These are phyloP conservation scores for Pisolithus orientalis DNA, from an alignment of 768 basidiomycete genomes.

Conservation along the genomic window DNA sequence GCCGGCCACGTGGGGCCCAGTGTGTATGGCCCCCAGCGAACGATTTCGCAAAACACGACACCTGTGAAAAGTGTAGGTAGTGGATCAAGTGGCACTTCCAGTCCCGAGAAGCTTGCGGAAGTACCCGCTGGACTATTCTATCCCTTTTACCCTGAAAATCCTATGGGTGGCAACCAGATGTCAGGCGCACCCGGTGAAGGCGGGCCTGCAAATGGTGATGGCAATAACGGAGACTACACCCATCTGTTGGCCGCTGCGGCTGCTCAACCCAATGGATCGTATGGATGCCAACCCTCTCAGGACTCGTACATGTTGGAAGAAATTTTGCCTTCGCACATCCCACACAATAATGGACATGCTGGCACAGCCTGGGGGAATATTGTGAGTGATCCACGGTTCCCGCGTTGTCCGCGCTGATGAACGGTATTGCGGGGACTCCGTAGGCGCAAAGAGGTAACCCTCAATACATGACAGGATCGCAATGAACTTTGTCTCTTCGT, in stretches of 20 bases:
- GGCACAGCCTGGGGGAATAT: conserved; percentile 38
- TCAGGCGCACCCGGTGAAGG: conserved; percentile 13
- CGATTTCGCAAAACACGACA: conserved; percentile 22
- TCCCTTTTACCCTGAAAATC: conserved; percentile 66
- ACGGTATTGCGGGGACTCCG: conserved; percentile 10
- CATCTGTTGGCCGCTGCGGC: conserved; percentile 55
- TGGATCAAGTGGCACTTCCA: conserved; percentile 16
- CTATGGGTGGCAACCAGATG: conserved; percentile 19
- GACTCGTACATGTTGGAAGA: conserved; percentile 70
- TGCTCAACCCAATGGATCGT: conserved; percentile 48
- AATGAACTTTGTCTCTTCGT: background rate
- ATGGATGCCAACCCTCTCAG: conserved; percentile 49
- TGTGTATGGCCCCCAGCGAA: conserved; percentile 24
- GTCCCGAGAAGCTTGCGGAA: conserved; percentile 45
- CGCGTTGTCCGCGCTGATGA: conserved; percentile 27
- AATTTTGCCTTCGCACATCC: conserved; percentile 37
- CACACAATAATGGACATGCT: conserved; percentile 22
- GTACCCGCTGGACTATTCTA: conserved; percentile 69
- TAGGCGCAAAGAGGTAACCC: conserved; percentile 18
- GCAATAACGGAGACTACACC: conserved; percentile 35
- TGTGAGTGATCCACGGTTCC: conserved; percentile 31
- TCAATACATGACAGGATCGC: conserved; percentile 16
- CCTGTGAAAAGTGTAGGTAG: conserved; percentile 20
- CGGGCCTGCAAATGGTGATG: conserved; percentile 13
- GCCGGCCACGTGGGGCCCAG: conserved; percentile 18